Conservation (phyloP, 164 flowering plant genomes). For the Kalanchoe fedtschenkoi region DNA sequence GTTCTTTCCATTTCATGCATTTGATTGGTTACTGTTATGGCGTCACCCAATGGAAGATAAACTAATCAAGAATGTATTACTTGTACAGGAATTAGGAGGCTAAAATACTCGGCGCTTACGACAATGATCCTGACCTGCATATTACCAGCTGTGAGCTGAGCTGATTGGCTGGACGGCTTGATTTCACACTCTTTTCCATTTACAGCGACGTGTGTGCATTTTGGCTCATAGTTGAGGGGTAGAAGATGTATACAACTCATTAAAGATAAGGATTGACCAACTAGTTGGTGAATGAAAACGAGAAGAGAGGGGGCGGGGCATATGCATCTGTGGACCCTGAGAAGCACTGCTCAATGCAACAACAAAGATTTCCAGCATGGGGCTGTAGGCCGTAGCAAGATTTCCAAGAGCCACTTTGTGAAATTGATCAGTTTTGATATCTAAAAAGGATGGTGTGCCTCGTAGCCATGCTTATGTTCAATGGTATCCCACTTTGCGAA, state of each 20-base stretch:
- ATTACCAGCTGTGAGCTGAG: conserved; percentile 3
- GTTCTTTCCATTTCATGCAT: background rate
- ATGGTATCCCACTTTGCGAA: background rate
- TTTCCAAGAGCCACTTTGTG: background rate
- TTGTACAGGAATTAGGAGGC: background rate
- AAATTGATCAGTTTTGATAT: background rate
- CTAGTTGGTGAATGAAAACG: background rate
- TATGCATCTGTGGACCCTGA: background rate
- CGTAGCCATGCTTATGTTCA: background rate
- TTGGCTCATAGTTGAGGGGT: background rate
- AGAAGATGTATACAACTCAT: no score
- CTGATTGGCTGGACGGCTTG: conserved; percentile 3
- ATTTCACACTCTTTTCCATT: background rate
- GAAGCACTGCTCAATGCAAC: background rate
- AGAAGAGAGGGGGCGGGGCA: background rate
- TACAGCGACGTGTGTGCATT: background rate
- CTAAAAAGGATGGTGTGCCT: no score
- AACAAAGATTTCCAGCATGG: no score
- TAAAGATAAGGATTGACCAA: background rate
- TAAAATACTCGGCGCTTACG: background rate
- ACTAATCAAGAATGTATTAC: background rate
- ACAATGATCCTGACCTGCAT: background rate
- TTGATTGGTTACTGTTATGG: background rate
- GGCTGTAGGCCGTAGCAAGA: no score
- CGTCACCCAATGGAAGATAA: background rate